phyloP scores from a whole-genome alignment of 2,329 filamentous ascomycete genomes.

The Fusarium mangiferae region DNA sequence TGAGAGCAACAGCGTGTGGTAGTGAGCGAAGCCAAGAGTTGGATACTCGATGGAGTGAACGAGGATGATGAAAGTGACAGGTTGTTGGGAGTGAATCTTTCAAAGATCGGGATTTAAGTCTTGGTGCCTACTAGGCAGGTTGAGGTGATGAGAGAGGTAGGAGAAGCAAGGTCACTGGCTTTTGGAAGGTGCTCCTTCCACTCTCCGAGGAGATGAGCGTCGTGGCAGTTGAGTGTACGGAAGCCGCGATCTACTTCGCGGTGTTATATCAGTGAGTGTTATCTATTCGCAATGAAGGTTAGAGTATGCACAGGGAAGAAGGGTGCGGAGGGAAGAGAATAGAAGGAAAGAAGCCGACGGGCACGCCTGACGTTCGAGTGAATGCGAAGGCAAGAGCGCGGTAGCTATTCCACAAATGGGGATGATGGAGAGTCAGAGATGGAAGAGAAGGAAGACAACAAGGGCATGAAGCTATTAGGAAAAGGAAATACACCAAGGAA shows the following conservation, averaged over 20 bases:
- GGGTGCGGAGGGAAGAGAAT: not conserved
- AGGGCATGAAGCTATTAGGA: not conserved
- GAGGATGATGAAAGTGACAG: slow-evolving; percentile 12
- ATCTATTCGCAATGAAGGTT: not conserved
- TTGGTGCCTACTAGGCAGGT: not conserved
- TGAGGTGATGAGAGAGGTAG: not conserved
- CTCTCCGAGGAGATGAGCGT: not conserved
- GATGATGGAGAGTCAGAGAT: not conserved
- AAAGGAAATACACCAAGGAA: not conserved
- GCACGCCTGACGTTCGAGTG: not conserved
- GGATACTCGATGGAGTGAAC: slow-evolving; percentile 6
- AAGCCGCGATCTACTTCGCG: not conserved
- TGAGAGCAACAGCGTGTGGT: slow-evolving; percentile 2
- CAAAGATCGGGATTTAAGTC: not conserved
- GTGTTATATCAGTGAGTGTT: not conserved
- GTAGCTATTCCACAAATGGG: not conserved
- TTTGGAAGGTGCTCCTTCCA: slow-evolving; percentile 25
- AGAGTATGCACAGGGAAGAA: not conserved
- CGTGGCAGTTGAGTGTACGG: not conserved
- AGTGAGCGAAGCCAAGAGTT: slow-evolving; percentile 8
- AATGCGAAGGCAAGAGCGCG: not conserved
- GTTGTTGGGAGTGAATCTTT: not conserved
- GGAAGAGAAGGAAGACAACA: not conserved
- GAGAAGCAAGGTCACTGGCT: not conserved
- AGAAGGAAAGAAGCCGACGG: not conserved